These are phyloP conservation scores for Suillus weaverae DNA, from an alignment of 768 basidiomycete species.

Conservation along the genomic window DNA sequence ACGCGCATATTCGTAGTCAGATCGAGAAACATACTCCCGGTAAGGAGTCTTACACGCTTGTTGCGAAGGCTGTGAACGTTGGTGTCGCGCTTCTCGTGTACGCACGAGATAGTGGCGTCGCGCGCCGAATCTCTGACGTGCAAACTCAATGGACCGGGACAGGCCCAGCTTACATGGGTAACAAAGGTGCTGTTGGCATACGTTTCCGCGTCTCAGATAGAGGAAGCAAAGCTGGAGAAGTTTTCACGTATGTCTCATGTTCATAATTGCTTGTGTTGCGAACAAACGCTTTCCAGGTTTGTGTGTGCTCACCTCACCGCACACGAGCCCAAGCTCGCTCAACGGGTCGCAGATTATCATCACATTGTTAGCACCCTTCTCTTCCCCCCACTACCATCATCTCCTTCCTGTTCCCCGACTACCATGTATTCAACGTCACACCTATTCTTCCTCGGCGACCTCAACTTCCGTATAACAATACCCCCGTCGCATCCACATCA, in stretches of 20 bases:
- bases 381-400: constrained; percentile 57
- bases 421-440: constrained; percentile 86
- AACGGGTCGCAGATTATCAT: constrained; percentile 75
- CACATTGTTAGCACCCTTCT: constrained; percentile 80
- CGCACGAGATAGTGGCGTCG: constrained; percentile 68
- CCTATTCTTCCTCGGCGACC: constrained; percentile 90
- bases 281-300: constrained; percentile 53
- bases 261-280: background rate
- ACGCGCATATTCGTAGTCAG: constrained; percentile 71
- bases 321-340: constrained; percentile 61
- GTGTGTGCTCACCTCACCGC: constrained; percentile 92
- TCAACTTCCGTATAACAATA: constrained; percentile 84
- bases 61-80: constrained; percentile 80
- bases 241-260: constrained; percentile 67
- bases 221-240: constrained; percentile 64
- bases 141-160: constrained; percentile 76
- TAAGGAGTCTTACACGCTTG: constrained; percentile 73
- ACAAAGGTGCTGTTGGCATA: constrained; percentile 93
- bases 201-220: constrained; percentile 69
- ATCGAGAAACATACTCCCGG: constrained; percentile 71
- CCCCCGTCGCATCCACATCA: constrained; percentile 54
- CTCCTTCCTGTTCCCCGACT: constrained; percentile 40
- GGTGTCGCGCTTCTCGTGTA: constrained; percentile 89
- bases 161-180: constrained; percentile 79
- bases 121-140: constrained; percentile 59